Percentiles rank a stretch among this genome's conserved stretches.
phyloP scores from a whole-genome alignment of 305 asterid species.

The Fraxinus sp. region DNA sequence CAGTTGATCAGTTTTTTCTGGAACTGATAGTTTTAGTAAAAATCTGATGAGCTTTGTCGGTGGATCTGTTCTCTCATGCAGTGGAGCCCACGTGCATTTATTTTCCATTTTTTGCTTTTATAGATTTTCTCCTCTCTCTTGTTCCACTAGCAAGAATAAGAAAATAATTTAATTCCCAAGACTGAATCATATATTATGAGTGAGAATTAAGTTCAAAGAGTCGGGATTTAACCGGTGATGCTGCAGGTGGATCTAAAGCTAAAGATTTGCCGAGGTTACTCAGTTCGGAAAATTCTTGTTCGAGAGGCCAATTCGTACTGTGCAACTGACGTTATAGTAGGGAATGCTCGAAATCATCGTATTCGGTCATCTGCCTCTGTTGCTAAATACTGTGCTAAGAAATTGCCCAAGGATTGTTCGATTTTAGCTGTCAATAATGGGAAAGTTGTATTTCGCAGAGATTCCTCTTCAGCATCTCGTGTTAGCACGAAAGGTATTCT shows the following conservation, averaged over 20 bases:
- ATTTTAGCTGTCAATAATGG: slow-evolving; percentile 76
- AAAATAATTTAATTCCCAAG: neutral
- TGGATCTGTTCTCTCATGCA: slow-evolving; percentile 32
- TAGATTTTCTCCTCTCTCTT: slow-evolving; percentile 11
- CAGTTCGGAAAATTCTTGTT: slow-evolving; percentile 63
- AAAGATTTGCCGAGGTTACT: slow-evolving; percentile 89
- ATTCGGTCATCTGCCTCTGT: slow-evolving; percentile 73
- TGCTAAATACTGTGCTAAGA: slow-evolving; percentile 83
- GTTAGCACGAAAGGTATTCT: slow-evolving; percentile 49
- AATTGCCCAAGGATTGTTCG: slow-evolving; percentile 67
- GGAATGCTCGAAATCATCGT: slow-evolving; percentile 64
- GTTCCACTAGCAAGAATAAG: slow-evolving; percentile 1
- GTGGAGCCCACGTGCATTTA: slow-evolving; percentile 21
- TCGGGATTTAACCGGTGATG: slow-evolving; percentile 14
- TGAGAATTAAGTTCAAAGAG: neutral
- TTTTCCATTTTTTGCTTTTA: slow-evolving; percentile 26
- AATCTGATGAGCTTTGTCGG: slow-evolving; percentile 33
- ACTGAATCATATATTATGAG: neutral
- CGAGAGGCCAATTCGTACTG: slow-evolving; percentile 74
- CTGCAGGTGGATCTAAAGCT: slow-evolving; percentile 90
- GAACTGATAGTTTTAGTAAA: neutral
- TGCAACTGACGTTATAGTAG: slow-evolving; percentile 71
- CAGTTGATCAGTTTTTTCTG: neutral
- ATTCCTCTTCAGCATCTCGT: slow-evolving; percentile 39
- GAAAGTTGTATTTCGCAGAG: slow-evolving; percentile 64